Conservation (phyloP, 2,329 filamentous ascomycete species). For the Hypoxylon sp. region DNA sequence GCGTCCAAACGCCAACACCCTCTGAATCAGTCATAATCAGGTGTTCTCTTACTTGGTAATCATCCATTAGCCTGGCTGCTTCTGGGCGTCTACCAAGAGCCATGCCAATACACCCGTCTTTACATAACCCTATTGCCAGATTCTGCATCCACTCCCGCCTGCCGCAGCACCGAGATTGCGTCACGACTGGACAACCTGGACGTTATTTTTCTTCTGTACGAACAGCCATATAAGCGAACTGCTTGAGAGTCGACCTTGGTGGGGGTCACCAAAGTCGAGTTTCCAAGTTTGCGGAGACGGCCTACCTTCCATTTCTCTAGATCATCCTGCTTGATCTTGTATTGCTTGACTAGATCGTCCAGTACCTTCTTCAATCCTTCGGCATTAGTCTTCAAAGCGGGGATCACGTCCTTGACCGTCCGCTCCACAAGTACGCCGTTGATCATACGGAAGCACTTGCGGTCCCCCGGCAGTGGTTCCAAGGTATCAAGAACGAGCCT, state of each 20-base stretch:
- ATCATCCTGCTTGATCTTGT: constrained; percentile 93
- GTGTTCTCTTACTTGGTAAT: constrained; percentile 24
- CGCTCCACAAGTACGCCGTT: constrained; percentile 96
- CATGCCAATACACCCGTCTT: constrained; percentile 21
- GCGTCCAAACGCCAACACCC: constrained; percentile 24
- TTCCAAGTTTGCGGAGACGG: constrained; percentile 23
- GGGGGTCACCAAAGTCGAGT: constrained; percentile 27
- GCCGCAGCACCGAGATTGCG: constrained; percentile 35
- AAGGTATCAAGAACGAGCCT: constrained; percentile 96
- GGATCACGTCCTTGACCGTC: constrained; percentile 92
- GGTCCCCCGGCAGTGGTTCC: constrained; percentile 81
- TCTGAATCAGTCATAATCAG: constrained; percentile 22
- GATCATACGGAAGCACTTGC: constrained; percentile 99
- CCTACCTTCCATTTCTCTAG: constrained; percentile 97
- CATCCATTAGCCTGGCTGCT: constrained; percentile 24
- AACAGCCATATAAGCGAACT: constrained; percentile 40
- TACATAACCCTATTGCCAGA: constrained; percentile 17
- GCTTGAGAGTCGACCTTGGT: constrained; percentile 20
- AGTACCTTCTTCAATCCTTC: constrained; percentile 94
- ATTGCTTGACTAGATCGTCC: constrained; percentile 95
- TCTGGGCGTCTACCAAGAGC: constrained; percentile 24
- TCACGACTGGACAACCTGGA: constrained; percentile 85
- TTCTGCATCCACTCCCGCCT: constrained; percentile 29
- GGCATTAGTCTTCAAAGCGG: constrained; percentile 90
- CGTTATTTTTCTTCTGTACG: constrained; percentile 86